Evolutionary conservation across 1,284 basidiomycete species (phyloP), one percentile per base, ranked within the genome.

Genomic region (Cryptococcus wingfieldii): DNA sequence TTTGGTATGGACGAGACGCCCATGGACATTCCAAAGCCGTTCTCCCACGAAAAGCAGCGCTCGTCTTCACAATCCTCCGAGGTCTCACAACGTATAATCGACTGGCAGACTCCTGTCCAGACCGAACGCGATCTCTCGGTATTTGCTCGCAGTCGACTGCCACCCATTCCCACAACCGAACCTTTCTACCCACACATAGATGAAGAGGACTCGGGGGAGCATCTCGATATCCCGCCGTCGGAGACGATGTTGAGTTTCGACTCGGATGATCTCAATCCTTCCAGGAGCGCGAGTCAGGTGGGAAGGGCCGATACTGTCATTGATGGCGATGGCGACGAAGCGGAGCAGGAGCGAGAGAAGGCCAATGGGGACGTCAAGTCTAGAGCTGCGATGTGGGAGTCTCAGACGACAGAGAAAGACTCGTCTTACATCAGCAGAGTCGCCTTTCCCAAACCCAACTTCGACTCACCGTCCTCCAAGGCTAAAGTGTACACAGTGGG

Each of bases 201-300:
- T 43, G 28, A 38, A 37, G n/a, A 39, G 51, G n/a, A 44, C 18
- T 27, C 6, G 10, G 31, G 6, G 7, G 31, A 34, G 31, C 31
- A 34, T 34, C 31, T 34, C 31, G 6, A 34, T 51, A 16, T 52
- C 41, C 48, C 51, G 3, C 55, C 50, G 28, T 53, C 64, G 9
- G 66, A 70, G 9, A 66, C 66, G 10, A 43, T 63, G 46, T 50
- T 71, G 28, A 66, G 63, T 28, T 72, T 75, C 52, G 70, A 75
- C 54, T 64, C 65, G 14, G 68, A 66, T 41, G 74, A 76, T 48
- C 58, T 76, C 16, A 76, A 76, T 52, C 74, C 74, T 1, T 76
- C 74, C 8, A 61, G 74, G 37, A 73, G 71, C 3, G 74, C 74
- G 1, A 70, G 67, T 53, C 74, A 75, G 55, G 63, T 69, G 5